Conservation (phyloP, 2,329 filamentous ascomycete species). For the Sarocladiaceae sp. region DNA sequence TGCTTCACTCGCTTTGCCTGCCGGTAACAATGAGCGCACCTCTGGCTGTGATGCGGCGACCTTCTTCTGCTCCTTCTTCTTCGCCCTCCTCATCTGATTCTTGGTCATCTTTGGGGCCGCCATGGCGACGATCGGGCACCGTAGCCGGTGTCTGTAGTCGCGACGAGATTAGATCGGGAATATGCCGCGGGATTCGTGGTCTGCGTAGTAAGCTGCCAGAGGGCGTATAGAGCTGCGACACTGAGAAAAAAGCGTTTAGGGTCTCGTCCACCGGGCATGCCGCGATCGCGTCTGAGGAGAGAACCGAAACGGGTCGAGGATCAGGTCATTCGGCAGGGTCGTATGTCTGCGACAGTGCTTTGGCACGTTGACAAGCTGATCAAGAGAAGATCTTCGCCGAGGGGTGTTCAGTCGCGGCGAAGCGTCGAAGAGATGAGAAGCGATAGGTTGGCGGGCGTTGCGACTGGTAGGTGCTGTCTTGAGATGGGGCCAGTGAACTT, state of each 20-base stretch:
- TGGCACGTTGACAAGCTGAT: background rate
- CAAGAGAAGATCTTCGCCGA: background rate
- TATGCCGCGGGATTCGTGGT: slow-evolving; percentile 21
- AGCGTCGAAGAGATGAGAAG: background rate
- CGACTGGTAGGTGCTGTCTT: background rate
- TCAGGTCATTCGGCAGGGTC: slow-evolving; percentile 5
- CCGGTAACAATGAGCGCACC: slow-evolving; percentile 21
- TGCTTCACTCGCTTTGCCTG: no score
- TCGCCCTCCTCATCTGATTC: slow-evolving; percentile 87
- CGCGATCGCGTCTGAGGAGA: slow-evolving; percentile 13
- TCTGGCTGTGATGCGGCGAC: slow-evolving; percentile 41
- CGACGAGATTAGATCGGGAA: slow-evolving; percentile 14
- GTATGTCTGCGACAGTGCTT: background rate
- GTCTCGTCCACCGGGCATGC: slow-evolving; percentile 28
- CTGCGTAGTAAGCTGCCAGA: slow-evolving; percentile 29
- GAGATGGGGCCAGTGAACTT: background rate
- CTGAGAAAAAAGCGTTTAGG: slow-evolving; percentile 32
- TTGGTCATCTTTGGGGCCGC: slow-evolving; percentile 75
- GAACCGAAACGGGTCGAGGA: slow-evolving; percentile 11
- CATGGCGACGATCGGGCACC: slow-evolving; percentile 38
- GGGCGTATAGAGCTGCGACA: slow-evolving; percentile 28
- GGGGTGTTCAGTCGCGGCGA: background rate
- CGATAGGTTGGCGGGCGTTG: background rate
- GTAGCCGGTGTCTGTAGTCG: slow-evolving; percentile 15
- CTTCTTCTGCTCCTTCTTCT: slow-evolving; percentile 90